Evolutionary conservation across 176 grass and related monocot genomes (phyloP).

Genomic region (Juncus effusus): DNA sequence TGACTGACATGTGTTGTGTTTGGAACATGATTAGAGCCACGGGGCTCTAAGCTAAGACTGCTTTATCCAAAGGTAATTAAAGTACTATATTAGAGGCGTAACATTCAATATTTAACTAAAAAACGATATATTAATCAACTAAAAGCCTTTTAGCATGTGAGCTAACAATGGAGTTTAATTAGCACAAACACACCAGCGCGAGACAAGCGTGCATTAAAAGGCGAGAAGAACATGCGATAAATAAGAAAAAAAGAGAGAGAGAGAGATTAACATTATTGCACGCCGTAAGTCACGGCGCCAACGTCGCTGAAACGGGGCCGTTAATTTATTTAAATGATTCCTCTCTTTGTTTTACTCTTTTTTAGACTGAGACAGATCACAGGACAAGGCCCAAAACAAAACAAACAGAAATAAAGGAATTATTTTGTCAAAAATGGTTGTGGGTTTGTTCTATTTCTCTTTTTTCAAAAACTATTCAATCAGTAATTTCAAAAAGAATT

Average conservation of each 20-base stretch:
- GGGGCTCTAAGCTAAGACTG: slow-evolving; percentile 9
- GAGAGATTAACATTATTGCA: neutral
- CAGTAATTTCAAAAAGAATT: no score
- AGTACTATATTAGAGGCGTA: slow-evolving; percentile 7
- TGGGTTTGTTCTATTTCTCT: no score
- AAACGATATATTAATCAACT: neutral
- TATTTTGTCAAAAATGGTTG: no score
- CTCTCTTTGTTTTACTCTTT: no score
- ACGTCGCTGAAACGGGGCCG: no score
- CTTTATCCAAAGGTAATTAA: slow-evolving; percentile 26
- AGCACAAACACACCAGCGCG: slow-evolving; percentile 5
- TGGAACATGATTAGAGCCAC: slow-evolving; percentile 16
- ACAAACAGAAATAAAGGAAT: no score
- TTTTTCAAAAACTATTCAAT: no score
- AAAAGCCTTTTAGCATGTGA: slow-evolving; percentile 20
- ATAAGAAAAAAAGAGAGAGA: slow-evolving; percentile 4
- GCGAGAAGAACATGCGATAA: slow-evolving; percentile 15
- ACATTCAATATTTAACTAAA: slow-evolving; percentile 21
- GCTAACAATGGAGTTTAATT: neutral
- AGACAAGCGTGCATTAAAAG: slow-evolving; percentile 31
- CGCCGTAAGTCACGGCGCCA: no score
- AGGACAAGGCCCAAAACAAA: no score
- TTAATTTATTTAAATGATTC: no score
- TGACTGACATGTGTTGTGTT: slow-evolving; percentile 7
- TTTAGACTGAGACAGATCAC: no score